Percentiles rank a stretch among this genome's conserved stretches.
Conservation (phyloP, 805 yeast species). For the Komagataella populi region DNA sequence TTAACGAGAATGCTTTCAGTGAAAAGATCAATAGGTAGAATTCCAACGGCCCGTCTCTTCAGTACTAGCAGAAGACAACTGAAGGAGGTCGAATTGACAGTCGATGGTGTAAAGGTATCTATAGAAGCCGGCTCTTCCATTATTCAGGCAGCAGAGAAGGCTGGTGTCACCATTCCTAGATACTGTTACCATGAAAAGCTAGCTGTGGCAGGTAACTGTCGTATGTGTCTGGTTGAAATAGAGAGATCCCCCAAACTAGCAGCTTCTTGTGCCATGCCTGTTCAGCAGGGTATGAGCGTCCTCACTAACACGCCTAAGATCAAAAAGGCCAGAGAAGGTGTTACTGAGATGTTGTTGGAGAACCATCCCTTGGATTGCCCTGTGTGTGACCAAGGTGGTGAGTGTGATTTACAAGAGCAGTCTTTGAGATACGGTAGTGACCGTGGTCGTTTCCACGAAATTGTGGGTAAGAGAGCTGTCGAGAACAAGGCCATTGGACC, state of each 20-base stretch:
- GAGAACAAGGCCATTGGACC: constrained; percentile 90
- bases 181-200: constrained; percentile 87
- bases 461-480: constrained; percentile 77
- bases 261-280: constrained; percentile 89
- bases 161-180: constrained; percentile 79
- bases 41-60: not conserved
- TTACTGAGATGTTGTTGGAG: constrained; percentile 75
- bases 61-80: not conserved
- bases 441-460: constrained; percentile 74
- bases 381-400: constrained; percentile 90
- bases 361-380: constrained; percentile 92
- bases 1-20: not conserved
- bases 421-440: constrained; percentile 72
- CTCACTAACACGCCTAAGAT: constrained; percentile 68
- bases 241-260: constrained; percentile 83
- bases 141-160: constrained; percentile 85
- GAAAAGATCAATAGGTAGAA: not conserved
- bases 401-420: constrained; percentile 87
- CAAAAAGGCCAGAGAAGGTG: constrained; percentile 77
- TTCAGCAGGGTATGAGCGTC: constrained; percentile 80
- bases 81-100: constrained; percentile 15
- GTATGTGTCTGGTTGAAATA: constrained; percentile 86
- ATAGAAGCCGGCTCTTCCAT: constrained; percentile 82
- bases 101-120: constrained; percentile 62
- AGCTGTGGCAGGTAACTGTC: constrained; percentile 85